Base-by-base conservation (phyloP, 176 grass and related monocot genomes). In the Aegilops tauschii region DNA sequence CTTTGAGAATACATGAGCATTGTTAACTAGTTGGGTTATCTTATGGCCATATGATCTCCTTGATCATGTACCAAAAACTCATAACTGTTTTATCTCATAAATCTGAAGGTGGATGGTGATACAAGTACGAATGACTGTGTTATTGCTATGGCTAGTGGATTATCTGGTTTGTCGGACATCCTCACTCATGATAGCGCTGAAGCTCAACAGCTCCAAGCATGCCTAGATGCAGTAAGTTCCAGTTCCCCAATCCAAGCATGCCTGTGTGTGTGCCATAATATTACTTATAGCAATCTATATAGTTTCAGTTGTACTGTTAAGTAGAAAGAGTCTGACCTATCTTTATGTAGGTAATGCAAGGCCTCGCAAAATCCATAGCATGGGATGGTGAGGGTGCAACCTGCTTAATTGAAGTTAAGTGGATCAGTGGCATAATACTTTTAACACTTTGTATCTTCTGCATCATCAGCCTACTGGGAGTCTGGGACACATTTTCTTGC, bases 351-450 rank as follows among this genome's bases (percentile, higher is more conserved):
- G 96, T 98, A 80, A 95, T 98, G 96, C 96, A 98, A 96, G 92
- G 93, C 82, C 96, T 98, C 81, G 93, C 96, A 49, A 98, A 98
- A 88, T 98, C 96, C 8, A 92, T 96, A 86, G 93, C 96, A 86
- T 98, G 93, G 92, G 96, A 98, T 88, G 96, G 96, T 78, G 96
- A 98, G 84, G 96, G 96, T 80, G 93, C 96, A 84, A 96, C 96
- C 9, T 98, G 96, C 83, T 89, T 98, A 76, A 95, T 98, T 58
- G 96, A 98, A 93, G 96, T 98, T 86, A 49, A 77, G 71, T 89
- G 56, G 23, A 18, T 1, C 27, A 76, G 73, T 52, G 27, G 45
- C 44, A 76, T 84, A 73, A 82, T 76, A 62, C 27, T 27, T 67
- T 62, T 8, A 72, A 78, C 34, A 62, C 47, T 65, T 82, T 7